Evolutionary conservation across 495 filamentous ascomycete species (phyloP).

Genomic region (Aspergillus wentii): DNA sequence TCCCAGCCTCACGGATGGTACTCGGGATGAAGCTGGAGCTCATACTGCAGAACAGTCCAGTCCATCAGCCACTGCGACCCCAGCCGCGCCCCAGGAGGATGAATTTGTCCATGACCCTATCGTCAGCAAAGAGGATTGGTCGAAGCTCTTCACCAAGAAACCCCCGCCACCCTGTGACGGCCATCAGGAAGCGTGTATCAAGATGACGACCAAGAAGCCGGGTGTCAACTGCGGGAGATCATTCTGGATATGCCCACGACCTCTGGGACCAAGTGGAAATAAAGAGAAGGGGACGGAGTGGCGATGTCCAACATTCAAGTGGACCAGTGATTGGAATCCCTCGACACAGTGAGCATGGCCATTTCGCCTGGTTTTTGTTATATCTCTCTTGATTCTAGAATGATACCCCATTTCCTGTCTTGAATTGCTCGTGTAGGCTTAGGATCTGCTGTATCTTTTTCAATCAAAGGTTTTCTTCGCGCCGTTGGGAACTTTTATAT

Average conservation of each 20-base stretch:
- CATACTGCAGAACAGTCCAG: background rate
- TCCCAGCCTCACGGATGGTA: no score
- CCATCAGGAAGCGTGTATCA: slow-evolving; percentile 82
- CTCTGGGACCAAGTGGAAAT: slow-evolving; percentile 74
- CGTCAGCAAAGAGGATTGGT: slow-evolving; percentile 77
- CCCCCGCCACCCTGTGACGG: slow-evolving; percentile 70
- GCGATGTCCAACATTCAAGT: slow-evolving; percentile 85
- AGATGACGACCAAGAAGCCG: slow-evolving; percentile 74
- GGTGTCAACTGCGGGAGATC: slow-evolving; percentile 78
- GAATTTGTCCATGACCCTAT: slow-evolving; percentile 61
- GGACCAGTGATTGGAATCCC: slow-evolving; percentile 78
- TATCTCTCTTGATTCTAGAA: background rate
- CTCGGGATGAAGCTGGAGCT: no score
- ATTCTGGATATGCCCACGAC: slow-evolving; percentile 83
- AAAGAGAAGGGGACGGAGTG: slow-evolving; percentile 81
- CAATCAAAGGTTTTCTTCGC: no score
- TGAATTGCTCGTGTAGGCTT: no score
- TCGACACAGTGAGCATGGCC: slow-evolving; percentile 9
- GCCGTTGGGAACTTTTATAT: no score
- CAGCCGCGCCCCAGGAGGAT: slow-evolving; percentile 5
- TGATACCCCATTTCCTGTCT: background rate
- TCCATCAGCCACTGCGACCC: background rate
- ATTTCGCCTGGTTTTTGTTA: background rate
- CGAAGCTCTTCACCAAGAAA: slow-evolving; percentile 74
- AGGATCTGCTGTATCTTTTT: no score